Evolutionary conservation across 495 filamentous ascomycete genomes (phyloP), one percentile per base, ranked within the genome.

Genomic region (Talaromyces trachyspermus): DNA sequence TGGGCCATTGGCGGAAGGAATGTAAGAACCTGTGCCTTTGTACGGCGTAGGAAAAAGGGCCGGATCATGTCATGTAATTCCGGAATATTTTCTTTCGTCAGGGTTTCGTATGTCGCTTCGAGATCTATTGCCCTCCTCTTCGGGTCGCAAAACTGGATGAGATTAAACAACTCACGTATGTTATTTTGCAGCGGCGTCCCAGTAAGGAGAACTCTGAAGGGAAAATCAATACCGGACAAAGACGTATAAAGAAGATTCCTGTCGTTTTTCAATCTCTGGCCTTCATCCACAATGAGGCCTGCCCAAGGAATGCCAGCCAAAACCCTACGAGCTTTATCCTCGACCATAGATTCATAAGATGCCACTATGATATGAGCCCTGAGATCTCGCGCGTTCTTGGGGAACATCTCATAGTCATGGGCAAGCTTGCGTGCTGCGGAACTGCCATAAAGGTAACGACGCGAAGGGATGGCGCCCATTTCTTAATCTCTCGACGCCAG

Each of bases 131-230:
- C 89, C 50, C 86, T 70, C 32, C 84, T 72, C 0, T 64, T 72
- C 4, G 72, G 70, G 56, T 97, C 86, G 27, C 95, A 69, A 60
- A 99, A 99, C 55, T 97, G 90, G 1, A 99, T 68, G 7, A 99
- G 77, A 56, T 95, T 99, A 65, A 97, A 96, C 2, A 99, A 63
- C 58, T 99, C 92, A 46, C 88, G 73, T 38, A 86, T 85, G 59
- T 95, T 97, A 57, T 99, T 99, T 52, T 99, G 92, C 37, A 99
- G 66, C 0, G 92, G 92, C 0, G 92, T 98, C 48, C 75, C 88
- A 0, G 92, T 97, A 18, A 99, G 71, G 9, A 99, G 72, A 18
- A 94, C 69, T 48, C 87, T 85, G 58, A 88, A 95, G 0, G 81
- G 80, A 27, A 86, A 79, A 17, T 82, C 86, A 54, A 95, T 75